A percentile compares a stretch with the other conserved stretches of the same genome.
Evolutionary conservation across 139 green algal species (phyloP).

Genomic region (Chlamydomonas eustigma): DNA sequence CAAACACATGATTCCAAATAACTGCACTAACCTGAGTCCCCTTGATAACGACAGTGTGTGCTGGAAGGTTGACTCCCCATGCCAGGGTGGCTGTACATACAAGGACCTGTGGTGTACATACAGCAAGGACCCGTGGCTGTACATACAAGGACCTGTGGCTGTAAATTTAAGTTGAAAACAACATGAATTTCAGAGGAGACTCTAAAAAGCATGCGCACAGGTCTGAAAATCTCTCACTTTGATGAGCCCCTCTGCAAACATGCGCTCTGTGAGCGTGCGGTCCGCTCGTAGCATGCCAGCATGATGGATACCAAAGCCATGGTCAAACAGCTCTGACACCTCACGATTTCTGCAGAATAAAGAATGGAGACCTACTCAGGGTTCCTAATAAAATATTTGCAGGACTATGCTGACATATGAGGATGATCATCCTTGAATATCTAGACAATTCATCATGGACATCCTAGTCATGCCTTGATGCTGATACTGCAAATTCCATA

Average conservation of each 20-base stretch:
- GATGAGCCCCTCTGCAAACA: conserved; percentile 82
- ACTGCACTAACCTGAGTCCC: conserved; percentile 86
- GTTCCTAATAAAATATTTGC: conserved; percentile 3
- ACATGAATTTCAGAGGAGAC: too few species aligned
- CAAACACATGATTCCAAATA: too few species aligned
- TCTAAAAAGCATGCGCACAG: neutral
- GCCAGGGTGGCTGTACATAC: conserved; percentile 78
- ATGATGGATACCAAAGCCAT: conserved; percentile 92
- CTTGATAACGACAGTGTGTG: conserved; percentile 97
- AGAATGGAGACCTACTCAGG: too few species aligned
- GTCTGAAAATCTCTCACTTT: conserved; percentile 50
- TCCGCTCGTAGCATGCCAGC: conserved; percentile 95
- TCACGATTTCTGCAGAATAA: conserved; percentile 84
- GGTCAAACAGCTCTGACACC: conserved; percentile 77
- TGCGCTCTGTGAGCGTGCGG: conserved; percentile 83
- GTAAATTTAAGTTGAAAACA: too few species aligned
- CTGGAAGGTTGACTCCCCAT: conserved; percentile 97
- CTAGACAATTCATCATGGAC: too few species aligned
- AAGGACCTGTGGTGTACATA: too few species aligned
- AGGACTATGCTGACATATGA: too few species aligned
- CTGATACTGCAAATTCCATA: too few species aligned
- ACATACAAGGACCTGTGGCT: too few species aligned
- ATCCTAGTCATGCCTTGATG: too few species aligned
- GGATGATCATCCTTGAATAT: too few species aligned
- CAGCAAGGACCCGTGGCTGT: too few species aligned